phyloP scores from a whole-genome alignment of 768 basidiomycete species.

The Terana coerulea region DNA sequence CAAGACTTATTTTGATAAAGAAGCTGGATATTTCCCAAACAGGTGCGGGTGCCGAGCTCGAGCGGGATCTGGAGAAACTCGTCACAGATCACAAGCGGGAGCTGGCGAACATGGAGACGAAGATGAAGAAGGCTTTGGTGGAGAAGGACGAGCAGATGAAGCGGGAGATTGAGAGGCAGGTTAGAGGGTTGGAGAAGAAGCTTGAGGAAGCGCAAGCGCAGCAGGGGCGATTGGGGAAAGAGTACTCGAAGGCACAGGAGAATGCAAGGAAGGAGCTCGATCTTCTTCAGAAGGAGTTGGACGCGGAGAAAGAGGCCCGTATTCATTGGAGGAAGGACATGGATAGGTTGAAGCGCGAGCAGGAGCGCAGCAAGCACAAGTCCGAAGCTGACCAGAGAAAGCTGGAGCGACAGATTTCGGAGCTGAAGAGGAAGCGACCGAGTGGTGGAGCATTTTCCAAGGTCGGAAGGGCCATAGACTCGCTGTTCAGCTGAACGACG shows the following conservation, averaged over 20 bases:
- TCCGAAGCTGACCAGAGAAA: background rate
- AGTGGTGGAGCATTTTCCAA: background rate
- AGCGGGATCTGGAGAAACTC: slow-evolving; percentile 1
- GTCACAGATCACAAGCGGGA: slow-evolving; percentile 31
- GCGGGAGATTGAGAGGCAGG: slow-evolving; percentile 28
- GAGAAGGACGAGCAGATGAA: slow-evolving; percentile 6
- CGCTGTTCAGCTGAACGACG: background rate
- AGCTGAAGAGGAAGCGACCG: background rate
- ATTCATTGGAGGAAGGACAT: background rate
- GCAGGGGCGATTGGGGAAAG: background rate
- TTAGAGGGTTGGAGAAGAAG: background rate
- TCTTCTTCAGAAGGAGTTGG: background rate
- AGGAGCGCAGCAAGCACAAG: slow-evolving; percentile 26
- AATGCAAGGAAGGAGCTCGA: background rate
- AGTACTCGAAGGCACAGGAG: background rate
- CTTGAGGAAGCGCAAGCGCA: background rate
- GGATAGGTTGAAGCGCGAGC: slow-evolving; percentile 27
- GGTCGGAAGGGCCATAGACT: background rate
- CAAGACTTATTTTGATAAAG: too few relatives aligned
- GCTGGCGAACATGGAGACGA: slow-evolving; percentile 41
- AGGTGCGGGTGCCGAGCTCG: slow-evolving; percentile 47
- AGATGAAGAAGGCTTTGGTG: slow-evolving; percentile 13
- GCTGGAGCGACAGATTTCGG: background rate
- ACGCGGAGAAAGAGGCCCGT: background rate
- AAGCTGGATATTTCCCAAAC: slow-evolving; percentile 49